phyloP scores from a whole-genome alignment of 108 stramenopile species.

The Skeletonema tropicum region DNA sequence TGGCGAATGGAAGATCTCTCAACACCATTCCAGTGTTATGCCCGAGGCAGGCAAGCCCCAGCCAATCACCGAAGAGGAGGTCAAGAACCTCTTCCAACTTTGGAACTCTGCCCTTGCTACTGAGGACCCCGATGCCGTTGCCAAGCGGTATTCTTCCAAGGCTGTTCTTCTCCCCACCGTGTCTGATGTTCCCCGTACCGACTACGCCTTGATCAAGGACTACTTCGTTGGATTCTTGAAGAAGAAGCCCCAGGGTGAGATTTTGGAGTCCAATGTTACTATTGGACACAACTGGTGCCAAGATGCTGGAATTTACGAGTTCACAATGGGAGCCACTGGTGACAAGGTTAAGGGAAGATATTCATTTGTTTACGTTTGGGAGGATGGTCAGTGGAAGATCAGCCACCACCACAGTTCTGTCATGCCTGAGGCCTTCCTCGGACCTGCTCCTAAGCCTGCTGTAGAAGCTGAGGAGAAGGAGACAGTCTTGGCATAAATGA shows the following conservation, averaged over 20 bases:
- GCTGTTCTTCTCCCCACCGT: slow-evolving; percentile 53
- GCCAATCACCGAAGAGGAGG: slow-evolving; percentile 49
- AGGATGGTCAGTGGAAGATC: slow-evolving; percentile 77
- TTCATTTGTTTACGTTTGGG: slow-evolving; percentile 61
- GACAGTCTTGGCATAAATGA: slow-evolving; percentile 5
- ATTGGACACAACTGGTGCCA: slow-evolving; percentile 55
- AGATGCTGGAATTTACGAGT: slow-evolving; percentile 63
- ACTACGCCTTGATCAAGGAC: slow-evolving; percentile 48
- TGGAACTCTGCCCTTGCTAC: slow-evolving; percentile 50
- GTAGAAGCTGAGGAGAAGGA: slow-evolving; percentile 10
- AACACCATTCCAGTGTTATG: slow-evolving; percentile 74
- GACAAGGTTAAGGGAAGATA: slow-evolving; percentile 63
- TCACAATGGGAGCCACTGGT: slow-evolving; percentile 64
- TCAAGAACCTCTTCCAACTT: slow-evolving; percentile 51
- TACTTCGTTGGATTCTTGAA: slow-evolving; percentile 60
- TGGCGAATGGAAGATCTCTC: slow-evolving; percentile 74
- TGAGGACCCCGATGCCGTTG: slow-evolving; percentile 33
- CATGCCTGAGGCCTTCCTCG: slow-evolving; percentile 61
- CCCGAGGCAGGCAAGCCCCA: slow-evolving; percentile 53
- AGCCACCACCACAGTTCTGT: slow-evolving; percentile 70
- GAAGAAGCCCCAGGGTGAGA: slow-evolving; percentile 57
- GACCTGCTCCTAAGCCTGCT: slow-evolving; percentile 4
- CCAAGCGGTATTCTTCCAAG: slow-evolving; percentile 33
- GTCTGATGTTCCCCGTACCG: slow-evolving; percentile 55
- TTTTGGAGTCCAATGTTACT: slow-evolving; percentile 38